These are phyloP conservation scores for Chlamydomonas incerta DNA, from an alignment of 139 green algal genomes.

Conservation along the genomic window DNA sequence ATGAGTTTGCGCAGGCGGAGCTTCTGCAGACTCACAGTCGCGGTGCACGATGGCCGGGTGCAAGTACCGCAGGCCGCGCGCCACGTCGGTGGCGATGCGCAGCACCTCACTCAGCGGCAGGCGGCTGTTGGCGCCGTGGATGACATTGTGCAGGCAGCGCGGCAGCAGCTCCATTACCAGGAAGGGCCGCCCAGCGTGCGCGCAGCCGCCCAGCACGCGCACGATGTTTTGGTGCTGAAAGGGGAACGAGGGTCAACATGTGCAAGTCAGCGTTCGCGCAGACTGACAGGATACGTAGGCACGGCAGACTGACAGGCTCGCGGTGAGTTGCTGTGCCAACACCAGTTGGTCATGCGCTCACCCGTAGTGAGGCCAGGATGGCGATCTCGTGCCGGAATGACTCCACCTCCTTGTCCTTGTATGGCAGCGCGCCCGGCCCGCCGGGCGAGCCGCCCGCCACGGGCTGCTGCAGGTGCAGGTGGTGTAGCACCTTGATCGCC, in stretches of 20 bases:
- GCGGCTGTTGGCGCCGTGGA: constrained; percentile 2
- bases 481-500: constrained; percentile 57
- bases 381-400: constrained; percentile 33
- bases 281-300: no score
- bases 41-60: constrained; percentile 81
- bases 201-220: constrained; percentile 44
- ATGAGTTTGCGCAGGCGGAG: no score
- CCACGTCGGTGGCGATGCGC: constrained; percentile 56
- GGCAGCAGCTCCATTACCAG: constrained; percentile 51
- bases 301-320: no score
- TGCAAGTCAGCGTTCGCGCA: no score
- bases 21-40: no score
- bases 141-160: constrained; percentile 33
- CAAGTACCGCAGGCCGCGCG: constrained; percentile 72
- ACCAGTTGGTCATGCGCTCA: no score
- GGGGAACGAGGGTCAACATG: neutral
- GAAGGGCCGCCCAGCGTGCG: constrained; percentile 28
- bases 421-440: no score
- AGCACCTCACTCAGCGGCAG: constrained; percentile 21
- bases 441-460: no score
- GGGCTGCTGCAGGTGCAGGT: neutral
- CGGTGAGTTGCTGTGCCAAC: no score
- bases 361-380: constrained; percentile 14
- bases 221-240: constrained; percentile 36
- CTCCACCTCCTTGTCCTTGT: constrained; percentile 13